These are phyloP conservation scores for Chaetomium fimeti DNA, from an alignment of 495 filamentous ascomycete genomes.

Conservation along the genomic window DNA sequence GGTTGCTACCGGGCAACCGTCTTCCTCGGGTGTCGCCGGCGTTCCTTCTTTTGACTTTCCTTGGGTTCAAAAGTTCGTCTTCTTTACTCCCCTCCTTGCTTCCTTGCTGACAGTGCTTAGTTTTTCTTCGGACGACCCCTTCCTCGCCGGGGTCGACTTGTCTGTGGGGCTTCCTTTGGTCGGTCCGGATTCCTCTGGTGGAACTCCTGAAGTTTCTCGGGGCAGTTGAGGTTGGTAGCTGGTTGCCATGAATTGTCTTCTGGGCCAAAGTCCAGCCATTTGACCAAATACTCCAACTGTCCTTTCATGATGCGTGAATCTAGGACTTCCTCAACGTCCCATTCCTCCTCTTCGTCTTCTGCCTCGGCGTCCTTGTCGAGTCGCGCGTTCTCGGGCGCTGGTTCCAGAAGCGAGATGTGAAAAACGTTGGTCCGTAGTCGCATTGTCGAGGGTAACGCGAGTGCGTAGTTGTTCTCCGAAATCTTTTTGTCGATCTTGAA, in stretches of 20 bases:
- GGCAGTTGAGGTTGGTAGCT: slow-evolving; percentile 5
- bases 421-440: not conserved
- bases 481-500: not conserved
- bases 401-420: not conserved
- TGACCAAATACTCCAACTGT: not conserved
- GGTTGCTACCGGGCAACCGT: no score
- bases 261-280: not conserved
- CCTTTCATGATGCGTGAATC: not conserved
- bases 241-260: slow-evolving; percentile 6
- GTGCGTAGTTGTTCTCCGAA: not conserved
- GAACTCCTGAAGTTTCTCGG: not conserved
- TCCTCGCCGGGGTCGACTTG: not conserved
- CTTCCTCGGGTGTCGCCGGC: no score
- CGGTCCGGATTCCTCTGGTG: not conserved
- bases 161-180: not conserved
- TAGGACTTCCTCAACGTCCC: not conserved
- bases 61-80: no score
- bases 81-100: no score
- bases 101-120: no score
- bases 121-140: no score
- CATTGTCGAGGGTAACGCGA: not conserved
- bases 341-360: slow-evolving; percentile 5
- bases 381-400: not conserved
- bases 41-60: no score
- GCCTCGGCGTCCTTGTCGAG: not conserved